A percentile compares a stretch with the other conserved stretches of the same genome.
These are phyloP conservation scores for Leccinum angustisporum DNA, from an alignment of 1,284 basidiomycete species.

Conservation along the genomic window DNA sequence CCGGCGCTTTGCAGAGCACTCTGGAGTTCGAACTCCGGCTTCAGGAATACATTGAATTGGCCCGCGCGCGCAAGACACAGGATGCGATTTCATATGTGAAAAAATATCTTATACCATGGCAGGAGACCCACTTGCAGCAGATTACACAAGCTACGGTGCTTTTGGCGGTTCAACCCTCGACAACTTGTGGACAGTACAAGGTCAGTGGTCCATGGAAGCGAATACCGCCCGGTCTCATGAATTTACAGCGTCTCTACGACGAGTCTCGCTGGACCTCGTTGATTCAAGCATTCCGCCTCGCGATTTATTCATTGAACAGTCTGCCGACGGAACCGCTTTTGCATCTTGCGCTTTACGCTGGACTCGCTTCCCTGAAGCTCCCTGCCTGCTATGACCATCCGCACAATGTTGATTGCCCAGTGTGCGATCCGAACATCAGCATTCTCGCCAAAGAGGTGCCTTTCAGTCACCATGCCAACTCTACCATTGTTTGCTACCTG, in stretches of 20 bases:
- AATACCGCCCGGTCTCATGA: slow-evolving; percentile 15
- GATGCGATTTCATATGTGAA: slow-evolving; percentile 86
- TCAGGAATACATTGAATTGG: slow-evolving; percentile 95
- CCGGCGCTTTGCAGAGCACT: slow-evolving; percentile 62
- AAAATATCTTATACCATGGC: slow-evolving; percentile 84
- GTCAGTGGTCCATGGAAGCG: slow-evolving; percentile 36
- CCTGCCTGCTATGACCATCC: slow-evolving; percentile 69
- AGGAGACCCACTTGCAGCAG: slow-evolving; percentile 73
- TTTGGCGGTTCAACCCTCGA: slow-evolving; percentile 69
- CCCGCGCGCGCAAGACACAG: slow-evolving; percentile 60
- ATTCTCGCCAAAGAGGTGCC: slow-evolving; percentile 85
- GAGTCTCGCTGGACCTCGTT: slow-evolving; percentile 73
- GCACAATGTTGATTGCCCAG: slow-evolving; percentile 88
- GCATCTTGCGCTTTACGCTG: slow-evolving; percentile 84
- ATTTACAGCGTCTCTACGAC: slow-evolving; percentile 76
- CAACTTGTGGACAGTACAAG: slow-evolving; percentile 70
- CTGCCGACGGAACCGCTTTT: slow-evolving; percentile 86
- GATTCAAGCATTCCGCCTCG: slow-evolving; percentile 75
- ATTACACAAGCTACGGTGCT: slow-evolving; percentile 78
- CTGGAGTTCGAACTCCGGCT: slow-evolving; percentile 94
- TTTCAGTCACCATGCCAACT: slow-evolving; percentile 91
- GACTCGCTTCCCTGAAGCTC: slow-evolving; percentile 83
- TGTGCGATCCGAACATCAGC: slow-evolving; percentile 80
- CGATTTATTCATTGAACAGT: slow-evolving; percentile 83
- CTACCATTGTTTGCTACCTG: slow-evolving; percentile 90